These are phyloP conservation scores for Colletotrichum chrysophilum DNA, from an alignment of 2,329 filamentous ascomycete species.

Conservation along the genomic window DNA sequence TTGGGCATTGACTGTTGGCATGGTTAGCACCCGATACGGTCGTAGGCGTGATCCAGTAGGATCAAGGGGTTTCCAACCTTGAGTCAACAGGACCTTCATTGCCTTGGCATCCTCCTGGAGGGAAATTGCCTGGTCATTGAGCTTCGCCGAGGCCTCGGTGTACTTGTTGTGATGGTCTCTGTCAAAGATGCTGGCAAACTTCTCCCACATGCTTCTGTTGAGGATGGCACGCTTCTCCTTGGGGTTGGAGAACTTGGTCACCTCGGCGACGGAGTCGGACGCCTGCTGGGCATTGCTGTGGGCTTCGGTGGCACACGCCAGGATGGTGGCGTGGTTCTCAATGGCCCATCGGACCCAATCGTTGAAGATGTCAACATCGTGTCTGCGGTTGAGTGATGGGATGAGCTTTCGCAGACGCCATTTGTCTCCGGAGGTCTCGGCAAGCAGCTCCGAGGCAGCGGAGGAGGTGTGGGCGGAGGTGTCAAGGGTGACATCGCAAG, in stretches of 20 bases:
- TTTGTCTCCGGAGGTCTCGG: neutral
- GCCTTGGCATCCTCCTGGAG: neutral
- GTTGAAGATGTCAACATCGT: neutral
- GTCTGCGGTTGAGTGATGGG: neutral
- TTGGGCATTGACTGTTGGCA: neutral
- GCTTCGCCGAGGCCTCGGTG: neutral
- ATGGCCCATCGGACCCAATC: neutral
- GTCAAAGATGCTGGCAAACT: neutral
- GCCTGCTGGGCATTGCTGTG: neutral
- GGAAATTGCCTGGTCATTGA: neutral
- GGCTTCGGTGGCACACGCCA: neutral
- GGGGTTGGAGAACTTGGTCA: neutral
- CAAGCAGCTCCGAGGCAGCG: neutral
- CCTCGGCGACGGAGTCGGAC: neutral
- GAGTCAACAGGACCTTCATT: neutral
- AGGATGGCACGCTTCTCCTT: neutral
- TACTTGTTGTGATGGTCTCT: neutral
- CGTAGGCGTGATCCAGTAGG: neutral
- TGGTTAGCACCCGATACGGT: neutral
- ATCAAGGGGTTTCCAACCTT: neutral
- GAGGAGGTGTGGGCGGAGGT: neutral
- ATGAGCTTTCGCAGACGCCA: neutral
- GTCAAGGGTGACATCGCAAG: neutral
- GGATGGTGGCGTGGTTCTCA: neutral
- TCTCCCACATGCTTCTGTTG: neutral